Evolutionary conservation across 306 rosid species (phyloP), one percentile per base, ranked within the genome.

Genomic region (Bauhinia variegata): DNA sequence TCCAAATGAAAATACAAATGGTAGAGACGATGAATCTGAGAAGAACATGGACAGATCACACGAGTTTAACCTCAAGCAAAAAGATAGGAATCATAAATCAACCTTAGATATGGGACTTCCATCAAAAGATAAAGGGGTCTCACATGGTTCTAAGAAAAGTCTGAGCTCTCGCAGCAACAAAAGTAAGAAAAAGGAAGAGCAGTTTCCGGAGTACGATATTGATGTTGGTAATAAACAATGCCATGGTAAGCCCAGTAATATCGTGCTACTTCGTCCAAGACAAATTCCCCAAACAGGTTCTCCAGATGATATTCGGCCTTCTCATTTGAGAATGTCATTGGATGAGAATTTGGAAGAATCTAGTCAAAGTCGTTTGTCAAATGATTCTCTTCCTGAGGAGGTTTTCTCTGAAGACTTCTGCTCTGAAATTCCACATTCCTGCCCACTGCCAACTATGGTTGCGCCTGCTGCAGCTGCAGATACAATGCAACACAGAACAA

Each of bases 341-440:
- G 85, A 85, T 30, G 83, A 84, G 46, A 47, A 14, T 38, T 10
- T 74, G 48, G 57, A 61, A 46, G 88, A 83, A 14, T 75, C 86
- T 74, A 82, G 70, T 70, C 57, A 63, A 44, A 75, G 83, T 61
- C 67, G 80, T 37, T 72, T 71, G 60, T 85, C 96, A 53, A 86
- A 65, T 23, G 44, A 60, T 58, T 80, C 85, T 65, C 79, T 79
- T 72, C 76, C 78, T 5, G 79, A 65, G 30, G 81, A 74, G 54
- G 77, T 65, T 42, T 61, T 69, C 70, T 18, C 73, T 41, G 74
- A 85, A 75, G 81, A 67, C 61, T 17, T 65, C 11, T 57, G 60
- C 77, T 75, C 86, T 2, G 87, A 85, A 43, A 76, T 87, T 76
- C 74, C 85, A 60, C 78, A 75, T 70, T 82, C 84, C 14, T 53